Conservation (phyloP, 1,139 yeast species). For the Kodamaea sp. region DNA sequence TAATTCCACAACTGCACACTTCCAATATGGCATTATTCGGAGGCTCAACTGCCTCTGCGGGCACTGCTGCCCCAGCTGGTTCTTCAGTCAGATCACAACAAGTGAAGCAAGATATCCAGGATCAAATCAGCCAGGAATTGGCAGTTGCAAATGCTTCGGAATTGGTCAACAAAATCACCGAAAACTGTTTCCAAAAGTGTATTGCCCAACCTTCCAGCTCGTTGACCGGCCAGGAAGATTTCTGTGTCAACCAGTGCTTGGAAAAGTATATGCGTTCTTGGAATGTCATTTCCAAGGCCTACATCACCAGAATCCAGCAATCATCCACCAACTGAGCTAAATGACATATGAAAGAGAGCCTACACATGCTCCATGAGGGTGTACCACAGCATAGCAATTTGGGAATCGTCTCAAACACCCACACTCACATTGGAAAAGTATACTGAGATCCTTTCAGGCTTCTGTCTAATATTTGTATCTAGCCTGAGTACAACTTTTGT, state of each 20-base stretch:
- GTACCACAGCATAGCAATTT: too few relatives aligned
- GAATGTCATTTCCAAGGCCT: constrained; percentile 79
- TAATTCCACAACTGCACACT: too few relatives aligned
- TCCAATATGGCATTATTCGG: constrained; percentile 37
- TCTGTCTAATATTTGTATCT: too few relatives aligned
- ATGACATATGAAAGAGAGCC: too few relatives aligned
- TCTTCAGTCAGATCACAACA: constrained; percentile 24
- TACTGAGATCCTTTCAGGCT: too few relatives aligned
- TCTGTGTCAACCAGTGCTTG: constrained; percentile 74
- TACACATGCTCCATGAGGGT: too few relatives aligned
- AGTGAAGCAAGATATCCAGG: constrained; percentile 61
- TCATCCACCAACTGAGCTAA: constrained; percentile 7
- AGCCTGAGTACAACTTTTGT: too few relatives aligned
- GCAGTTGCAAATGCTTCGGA: constrained; percentile 91
- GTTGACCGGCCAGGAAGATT: constrained; percentile 32
- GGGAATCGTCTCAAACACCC: too few relatives aligned
- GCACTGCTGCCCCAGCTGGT: constrained; percentile 18
- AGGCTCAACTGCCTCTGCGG: constrained; percentile 21
- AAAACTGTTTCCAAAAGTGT: constrained; percentile 84
- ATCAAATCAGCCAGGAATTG: constrained; percentile 75
- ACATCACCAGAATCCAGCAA: constrained; percentile 68
- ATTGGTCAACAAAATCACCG: constrained; percentile 82
- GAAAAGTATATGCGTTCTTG: constrained; percentile 90
- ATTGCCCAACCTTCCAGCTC: constrained; percentile 53
- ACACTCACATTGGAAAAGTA: too few relatives aligned